Conservation (phyloP, 306 rosid species). For the apple (Malus domestica) region ASM211411v1 NC_041803.1:9335501-9336000, state of each 20-base stretch:
- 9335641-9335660: background rate
- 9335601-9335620: background rate
- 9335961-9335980: too few relatives aligned
- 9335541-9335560: slow-evolving; percentile 27
- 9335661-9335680: background rate
- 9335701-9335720: background rate
- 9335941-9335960: too few relatives aligned
- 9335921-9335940: too few relatives aligned
- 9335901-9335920: too few relatives aligned
- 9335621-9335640: background rate
- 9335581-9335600: background rate
- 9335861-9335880: background rate
- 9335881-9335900: background rate
- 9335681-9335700: background rate
- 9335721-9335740: background rate
- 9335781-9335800: background rate
- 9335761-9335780: background rate
- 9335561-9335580: slow-evolving; percentile 7
- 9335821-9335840: background rate
- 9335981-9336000: too few relatives aligned
- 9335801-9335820: background rate
- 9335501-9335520: background rate
- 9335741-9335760: background rate
- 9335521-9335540: slow-evolving; percentile 17
- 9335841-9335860: background rate